Evolutionary conservation across 2,329 filamentous ascomycete species (phyloP), one percentile per base, ranked within the genome.

Genomic region (Zasmidium cellare): DNA sequence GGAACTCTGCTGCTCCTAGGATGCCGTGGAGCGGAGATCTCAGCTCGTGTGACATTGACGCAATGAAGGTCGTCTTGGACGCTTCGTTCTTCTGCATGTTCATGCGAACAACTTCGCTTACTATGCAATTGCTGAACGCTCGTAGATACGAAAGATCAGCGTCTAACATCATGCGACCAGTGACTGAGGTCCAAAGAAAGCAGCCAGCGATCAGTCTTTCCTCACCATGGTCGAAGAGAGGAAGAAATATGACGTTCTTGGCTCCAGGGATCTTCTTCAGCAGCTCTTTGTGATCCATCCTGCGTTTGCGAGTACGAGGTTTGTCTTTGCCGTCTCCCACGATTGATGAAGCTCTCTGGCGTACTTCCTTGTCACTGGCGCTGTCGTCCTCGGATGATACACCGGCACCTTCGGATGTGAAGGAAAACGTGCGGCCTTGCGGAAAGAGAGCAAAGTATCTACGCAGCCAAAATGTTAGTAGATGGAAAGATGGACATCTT

Each of bases 11-110:
- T 22, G 76, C 79, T 1, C 79, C 80, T 7, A 80, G 71, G 46
- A 79, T 81, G 20, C 77, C 80, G 51, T 78, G 82, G 38, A 77
- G 69, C 20, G 75, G 82, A 35, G 69, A 77, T 3, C 80, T 72
- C 7, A 84, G 70, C 59, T 84, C 82, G 62, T 84, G 82, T 24
- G 76, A 79, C 23, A 84, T 79, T 0, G 76, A 79, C 0, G 78
- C 77, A 16, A 84, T 76, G 46, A 84, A 81, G 12, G 82, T 80
- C 0, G 76, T 76, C 58, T 84, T 84, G 9, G 79, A 76, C 52
- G 76, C 76, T 46, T 81, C 78, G 9, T 75, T 71, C 9, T 69
- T 68, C 20, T 75, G 63, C 19, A 73, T 74, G 25, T 72, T 71
- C 23, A 77, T 66, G 1, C 76, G 65, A 6, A 72, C 67, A 6